These are phyloP conservation scores for Penicillium robsamsonii DNA, from an alignment of 495 filamentous ascomycete species.

Conservation along the genomic window DNA sequence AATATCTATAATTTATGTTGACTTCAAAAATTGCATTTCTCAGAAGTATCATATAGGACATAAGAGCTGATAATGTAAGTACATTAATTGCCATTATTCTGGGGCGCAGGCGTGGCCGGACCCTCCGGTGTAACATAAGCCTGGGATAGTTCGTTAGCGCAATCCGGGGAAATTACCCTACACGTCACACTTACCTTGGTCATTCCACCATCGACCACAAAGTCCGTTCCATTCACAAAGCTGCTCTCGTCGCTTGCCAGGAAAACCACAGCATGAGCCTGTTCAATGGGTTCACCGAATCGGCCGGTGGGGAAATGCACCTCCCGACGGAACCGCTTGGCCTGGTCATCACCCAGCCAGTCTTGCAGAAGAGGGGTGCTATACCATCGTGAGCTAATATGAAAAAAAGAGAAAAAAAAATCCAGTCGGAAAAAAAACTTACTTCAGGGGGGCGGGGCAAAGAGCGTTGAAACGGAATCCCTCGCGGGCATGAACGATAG, in stretches of 20 bases:
- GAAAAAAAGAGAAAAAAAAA: background rate
- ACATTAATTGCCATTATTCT: constrained; percentile 53
- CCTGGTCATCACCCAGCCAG: constrained; percentile 87
- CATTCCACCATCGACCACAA: constrained; percentile 97
- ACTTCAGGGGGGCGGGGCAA: constrained; percentile 91
- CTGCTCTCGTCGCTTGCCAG: constrained; percentile 91
- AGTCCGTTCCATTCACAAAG: constrained; percentile 90
- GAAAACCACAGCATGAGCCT: constrained; percentile 91
- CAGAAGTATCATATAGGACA: background rate
- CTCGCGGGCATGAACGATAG: constrained; percentile 82
- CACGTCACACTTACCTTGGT: constrained; percentile 56
- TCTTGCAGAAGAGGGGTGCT: constrained; percentile 83
- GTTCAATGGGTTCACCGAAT: constrained; percentile 94
- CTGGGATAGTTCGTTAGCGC: constrained; percentile 30
- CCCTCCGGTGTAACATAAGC: constrained; percentile 94
- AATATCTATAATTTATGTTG: background rate
- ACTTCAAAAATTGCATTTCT: background rate
- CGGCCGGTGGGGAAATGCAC: constrained; percentile 94
- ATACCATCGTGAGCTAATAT: constrained; percentile 1
- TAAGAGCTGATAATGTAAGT: background rate
- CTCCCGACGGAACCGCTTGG: constrained; percentile 81
- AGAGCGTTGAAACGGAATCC: constrained; percentile 85
- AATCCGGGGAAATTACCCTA: background rate
- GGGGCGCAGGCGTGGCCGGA: constrained; percentile 63
- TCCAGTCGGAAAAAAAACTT: constrained; percentile 19